A percentile compares a stretch with the other conserved stretches of the same genome.
Conservation (phyloP, 768 basidiomycete genomes). For the Botryobasidium botryosum region DNA sequence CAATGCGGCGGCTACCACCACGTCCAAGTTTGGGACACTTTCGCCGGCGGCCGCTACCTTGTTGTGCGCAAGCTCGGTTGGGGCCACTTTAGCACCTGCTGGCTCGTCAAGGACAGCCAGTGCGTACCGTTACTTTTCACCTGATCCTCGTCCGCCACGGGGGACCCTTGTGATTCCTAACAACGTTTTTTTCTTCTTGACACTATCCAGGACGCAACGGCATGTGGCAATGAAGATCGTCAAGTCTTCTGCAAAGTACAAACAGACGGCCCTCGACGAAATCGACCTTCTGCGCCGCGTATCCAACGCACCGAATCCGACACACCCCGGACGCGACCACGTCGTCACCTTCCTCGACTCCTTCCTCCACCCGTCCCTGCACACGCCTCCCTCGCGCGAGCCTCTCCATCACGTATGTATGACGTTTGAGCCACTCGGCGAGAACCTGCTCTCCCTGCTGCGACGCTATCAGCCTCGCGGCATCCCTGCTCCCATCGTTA, state of each 20-base stretch:
- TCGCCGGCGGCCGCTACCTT: constrained; percentile 70
- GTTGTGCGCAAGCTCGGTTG: constrained; percentile 91
- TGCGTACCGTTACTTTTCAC: constrained; percentile 25
- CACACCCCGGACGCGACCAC: constrained; percentile 61
- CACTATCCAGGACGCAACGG: constrained; percentile 34
- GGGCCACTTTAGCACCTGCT: constrained; percentile 93
- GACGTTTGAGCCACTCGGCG: constrained; percentile 22
- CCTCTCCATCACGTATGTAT: constrained; percentile 56
- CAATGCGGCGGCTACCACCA: constrained; percentile 28
- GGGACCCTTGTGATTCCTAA: background rate
- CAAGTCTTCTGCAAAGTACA: constrained; percentile 88
- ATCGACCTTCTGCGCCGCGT: constrained; percentile 56
- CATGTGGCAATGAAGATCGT: constrained; percentile 91
- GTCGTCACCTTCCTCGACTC: constrained; percentile 85
- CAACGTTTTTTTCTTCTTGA: constrained; percentile 8
- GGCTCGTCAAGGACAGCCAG: constrained; percentile 70
- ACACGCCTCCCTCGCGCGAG: background rate
- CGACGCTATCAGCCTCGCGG: constrained; percentile 24
- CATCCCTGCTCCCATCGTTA: constrained; percentile 66
- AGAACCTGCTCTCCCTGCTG: constrained; percentile 22
- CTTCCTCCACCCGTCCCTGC: constrained; percentile 34
- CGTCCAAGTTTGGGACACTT: constrained; percentile 64
- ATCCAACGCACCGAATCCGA: constrained; percentile 31
- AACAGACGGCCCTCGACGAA: constrained; percentile 92
- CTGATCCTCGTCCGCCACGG: background rate